Base-by-base conservation (phyloP, 208 protist genomes). In the Leishmania arabica region DNA sequence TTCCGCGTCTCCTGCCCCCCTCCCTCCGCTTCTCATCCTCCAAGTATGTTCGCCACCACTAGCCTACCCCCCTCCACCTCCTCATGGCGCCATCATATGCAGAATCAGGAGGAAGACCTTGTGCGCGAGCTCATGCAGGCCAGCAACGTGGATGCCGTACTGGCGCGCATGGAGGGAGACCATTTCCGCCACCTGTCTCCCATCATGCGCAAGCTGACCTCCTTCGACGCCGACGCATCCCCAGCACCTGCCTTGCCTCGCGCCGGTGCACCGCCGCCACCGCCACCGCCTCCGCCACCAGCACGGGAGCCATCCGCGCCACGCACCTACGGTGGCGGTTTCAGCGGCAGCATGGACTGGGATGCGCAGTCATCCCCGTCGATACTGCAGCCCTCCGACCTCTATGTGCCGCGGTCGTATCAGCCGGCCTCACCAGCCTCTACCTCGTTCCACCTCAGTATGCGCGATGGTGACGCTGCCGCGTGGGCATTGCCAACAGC, bases 51-150 rank as follows among this genome's bases (percentile, higher is more conserved):
- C 56, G 42, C 56, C 21, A 27, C 49, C 60, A 56, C 42, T 45
- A 65, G n/a, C 9, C 8, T 40, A 56, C 31, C 54, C 19, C 8
- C 31, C 40, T 40, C 75, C 27, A 64, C 75, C 53, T 45, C 79
- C 31, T 31, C 79, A 56, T 91, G 88, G 88, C 77, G 76, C 45
- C 65, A 80, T 54, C 80, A 84, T 54, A 40, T 89, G 11, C 82
- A 83, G 21, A 37, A 82, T 17, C 84, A 89, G 37, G 93, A 97
- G 71, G 94, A 97, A 0, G 89, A 90, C 17, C 89, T 97, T 7
- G 94, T 97, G 27, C 89, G 88, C 17, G 89, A 94, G 75, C 85
- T 97, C 7, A 84, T 97, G 37, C 81, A 94, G 58, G 82, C 92
- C 0, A 79, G 85, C 56, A 82, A 97, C 54, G 88, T 97, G 11